Conservation (phyloP, 129 eudicot genomes). For the Deinandra increscens region DNA sequence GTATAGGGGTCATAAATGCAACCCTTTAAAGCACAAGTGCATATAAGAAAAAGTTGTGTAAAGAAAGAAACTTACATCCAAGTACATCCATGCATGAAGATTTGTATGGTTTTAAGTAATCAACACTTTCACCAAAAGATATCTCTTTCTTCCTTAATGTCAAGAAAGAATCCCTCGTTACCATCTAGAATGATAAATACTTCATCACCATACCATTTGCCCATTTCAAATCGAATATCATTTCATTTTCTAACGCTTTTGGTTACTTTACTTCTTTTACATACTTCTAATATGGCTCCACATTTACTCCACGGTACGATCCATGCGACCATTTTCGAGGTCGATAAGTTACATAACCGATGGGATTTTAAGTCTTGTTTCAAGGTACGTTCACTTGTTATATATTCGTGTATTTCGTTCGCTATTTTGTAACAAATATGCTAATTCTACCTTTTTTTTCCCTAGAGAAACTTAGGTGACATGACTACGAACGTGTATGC, state of each 20-base stretch:
- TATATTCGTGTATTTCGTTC: background rate
- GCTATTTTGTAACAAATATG: background rate
- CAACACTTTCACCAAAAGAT: conserved; percentile 34
- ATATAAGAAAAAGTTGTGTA: conserved; percentile 12
- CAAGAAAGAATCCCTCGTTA: conserved; percentile 29
- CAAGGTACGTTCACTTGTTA: conserved; percentile 32
- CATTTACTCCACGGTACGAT: conserved; percentile 74
- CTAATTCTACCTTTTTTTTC: too few relatives aligned
- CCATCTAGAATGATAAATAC: conserved; percentile 21
- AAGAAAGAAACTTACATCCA: conserved; percentile 24
- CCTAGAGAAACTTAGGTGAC: too few relatives aligned
- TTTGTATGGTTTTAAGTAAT: conserved; percentile 29
- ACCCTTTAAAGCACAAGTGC: too few relatives aligned
- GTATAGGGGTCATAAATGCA: background rate
- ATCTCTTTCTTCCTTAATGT: conserved; percentile 35
- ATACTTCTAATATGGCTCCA: conserved; percentile 56
- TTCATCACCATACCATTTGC: too few relatives aligned
- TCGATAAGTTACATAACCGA: conserved; percentile 42
- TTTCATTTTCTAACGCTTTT: conserved; percentile 16
- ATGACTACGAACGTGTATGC: too few relatives aligned
- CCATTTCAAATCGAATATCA: too few relatives aligned
- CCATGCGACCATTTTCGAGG: conserved; percentile 64
- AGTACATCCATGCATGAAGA: conserved; percentile 36
- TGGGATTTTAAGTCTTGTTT: conserved; percentile 37
- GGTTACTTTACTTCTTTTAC: background rate